Evolutionary conservation across 2,329 filamentous ascomycete genomes (phyloP), one percentile per base, ranked within the genome.

Genomic region (Talaromyces sp.): DNA sequence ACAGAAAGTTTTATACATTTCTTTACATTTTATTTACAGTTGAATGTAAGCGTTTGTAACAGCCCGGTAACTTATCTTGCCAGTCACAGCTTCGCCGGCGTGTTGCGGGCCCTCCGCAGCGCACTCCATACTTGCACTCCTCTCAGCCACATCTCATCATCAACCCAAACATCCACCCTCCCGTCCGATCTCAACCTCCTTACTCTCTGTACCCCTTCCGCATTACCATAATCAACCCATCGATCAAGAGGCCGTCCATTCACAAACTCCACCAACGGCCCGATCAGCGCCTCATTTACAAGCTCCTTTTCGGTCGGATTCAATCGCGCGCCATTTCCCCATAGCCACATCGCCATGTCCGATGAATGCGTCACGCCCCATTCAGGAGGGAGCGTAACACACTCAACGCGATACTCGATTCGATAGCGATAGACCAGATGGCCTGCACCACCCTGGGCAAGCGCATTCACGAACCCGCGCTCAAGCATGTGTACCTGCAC

Each of bases 301-400:
- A 82, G 65, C 6, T 59, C 58, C 70, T 84, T 83, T 72, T 87
- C 85, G 9, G 71, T 68, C 0, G 71, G 70, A 7, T 72, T 77
- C 60, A 86, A 64, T 0, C 69, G 65, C 4, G 73, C 74, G 1
- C 81, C 82, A 67, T 82, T 79, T 0, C 85, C 85, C 80, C 81
- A 86, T 64, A 86, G 84, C 85, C 85, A 87, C 35, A 86, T 80
- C 6, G 78, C 74, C 70, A 82, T 77, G 67, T 87, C 85, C 0
- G 82, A 82, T 0, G 79, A 78, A 70, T 87, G 85, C 16, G 84
- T 86, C 2, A 84, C 84, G 2, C 82, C 83, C 80, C 82, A 86
- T 47, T 79, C 75, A 1, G 71, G 73, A 1, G 84, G 83, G 10
- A 81, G 69, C 3, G 69, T 68, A 3, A 81, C 79, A 65, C 82